Evolutionary conservation across 2,329 filamentous ascomycete genomes (phyloP).

Genomic region (Beauveria rudraprayagi): DNA sequence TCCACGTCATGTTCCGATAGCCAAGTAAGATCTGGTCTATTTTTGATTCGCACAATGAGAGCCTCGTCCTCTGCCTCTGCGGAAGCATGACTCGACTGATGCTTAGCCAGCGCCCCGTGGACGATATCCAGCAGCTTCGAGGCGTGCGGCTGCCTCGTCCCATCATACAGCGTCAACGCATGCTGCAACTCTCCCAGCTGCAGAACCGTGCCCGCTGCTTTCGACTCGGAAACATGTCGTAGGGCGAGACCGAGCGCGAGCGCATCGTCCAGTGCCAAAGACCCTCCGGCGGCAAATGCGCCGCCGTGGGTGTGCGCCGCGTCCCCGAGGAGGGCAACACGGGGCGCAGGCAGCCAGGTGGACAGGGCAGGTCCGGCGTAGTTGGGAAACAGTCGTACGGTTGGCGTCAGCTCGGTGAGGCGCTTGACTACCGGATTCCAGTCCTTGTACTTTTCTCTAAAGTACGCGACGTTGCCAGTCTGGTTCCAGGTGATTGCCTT

Average conservation of each 20-base stretch:
- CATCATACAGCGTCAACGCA: constrained; percentile 6
- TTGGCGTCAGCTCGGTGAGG: constrained; percentile 31
- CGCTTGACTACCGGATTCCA: constrained; percentile 33
- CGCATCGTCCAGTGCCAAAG: constrained; percentile 30
- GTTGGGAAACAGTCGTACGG: constrained; percentile 34
- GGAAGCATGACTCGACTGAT: not conserved
- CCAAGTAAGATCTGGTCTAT: constrained; percentile 13
- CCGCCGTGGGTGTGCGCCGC: constrained; percentile 33
- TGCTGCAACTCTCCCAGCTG: not conserved
- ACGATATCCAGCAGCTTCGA: constrained; percentile 12
- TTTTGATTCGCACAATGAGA: constrained; percentile 9
- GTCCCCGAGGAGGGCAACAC: constrained; percentile 28
- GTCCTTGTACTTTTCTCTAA: constrained; percentile 28
- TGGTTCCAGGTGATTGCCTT: constrained; percentile 29
- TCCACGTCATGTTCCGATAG: constrained; percentile 15
- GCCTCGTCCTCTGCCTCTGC: constrained; percentile 9
- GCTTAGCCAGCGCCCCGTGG: not conserved
- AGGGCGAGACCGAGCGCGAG: not conserved
- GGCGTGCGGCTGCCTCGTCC: constrained; percentile 13
- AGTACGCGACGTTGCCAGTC: constrained; percentile 24
- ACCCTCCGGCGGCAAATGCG: constrained; percentile 30
- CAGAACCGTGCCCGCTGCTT: not conserved
- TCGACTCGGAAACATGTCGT: not conserved
- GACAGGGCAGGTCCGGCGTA: constrained; percentile 28
- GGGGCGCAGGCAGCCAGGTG: constrained; percentile 25